phyloP scores from a whole-genome alignment of 306 rosid genomes.

The Cicer yamashitae region DNA sequence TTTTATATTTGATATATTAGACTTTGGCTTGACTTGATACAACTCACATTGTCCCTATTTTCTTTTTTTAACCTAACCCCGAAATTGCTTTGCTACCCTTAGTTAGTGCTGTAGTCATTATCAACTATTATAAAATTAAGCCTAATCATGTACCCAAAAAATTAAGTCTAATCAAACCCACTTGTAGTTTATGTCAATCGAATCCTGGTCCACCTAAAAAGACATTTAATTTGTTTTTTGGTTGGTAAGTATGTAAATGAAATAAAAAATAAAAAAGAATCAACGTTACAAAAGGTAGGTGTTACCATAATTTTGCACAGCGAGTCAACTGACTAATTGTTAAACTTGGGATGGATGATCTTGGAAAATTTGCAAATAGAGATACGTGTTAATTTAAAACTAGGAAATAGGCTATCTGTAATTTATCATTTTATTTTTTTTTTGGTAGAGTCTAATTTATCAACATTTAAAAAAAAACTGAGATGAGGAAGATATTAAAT shows the following conservation, averaged over 20 bases:
- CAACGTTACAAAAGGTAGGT: not conserved
- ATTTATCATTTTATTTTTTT: not conserved
- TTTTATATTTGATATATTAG: not conserved
- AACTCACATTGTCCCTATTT: not conserved
- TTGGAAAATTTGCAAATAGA: not conserved
- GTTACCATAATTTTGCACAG: not conserved
- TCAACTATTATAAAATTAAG: not conserved
- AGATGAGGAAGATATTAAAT: no score
- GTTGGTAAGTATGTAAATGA: not conserved
- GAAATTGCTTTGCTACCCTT: not conserved
- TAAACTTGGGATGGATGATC: constrained; percentile 3
- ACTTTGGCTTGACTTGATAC: not conserved
- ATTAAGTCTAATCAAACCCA: not conserved
- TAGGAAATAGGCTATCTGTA: not conserved
- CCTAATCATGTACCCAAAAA: not conserved
- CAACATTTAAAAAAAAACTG: no score
- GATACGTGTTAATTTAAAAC: not conserved
- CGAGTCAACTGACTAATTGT: not conserved
- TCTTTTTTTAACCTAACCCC: not conserved
- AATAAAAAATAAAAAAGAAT: not conserved
- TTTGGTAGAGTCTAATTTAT: no score
- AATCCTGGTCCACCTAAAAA: not conserved
- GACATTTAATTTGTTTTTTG: not conserved
- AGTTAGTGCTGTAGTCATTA: not conserved
- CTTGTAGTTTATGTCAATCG: not conserved